Percentiles rank a stretch among this genome's conserved stretches.
Evolutionary conservation across 257 asterid species (phyloP).

Genomic region (Avicennia marina): DNA sequence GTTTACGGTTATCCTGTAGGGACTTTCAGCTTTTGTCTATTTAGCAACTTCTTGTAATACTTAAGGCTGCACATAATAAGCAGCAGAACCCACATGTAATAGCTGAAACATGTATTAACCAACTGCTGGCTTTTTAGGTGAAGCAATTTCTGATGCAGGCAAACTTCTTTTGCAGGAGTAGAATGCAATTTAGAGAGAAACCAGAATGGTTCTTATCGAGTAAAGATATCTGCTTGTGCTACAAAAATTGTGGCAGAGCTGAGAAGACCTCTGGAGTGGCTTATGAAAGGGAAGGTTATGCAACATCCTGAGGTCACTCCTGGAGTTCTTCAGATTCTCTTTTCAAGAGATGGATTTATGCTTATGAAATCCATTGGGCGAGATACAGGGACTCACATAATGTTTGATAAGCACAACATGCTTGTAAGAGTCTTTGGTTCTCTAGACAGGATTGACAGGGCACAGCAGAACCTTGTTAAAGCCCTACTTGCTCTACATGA

Average conservation of each 20-base stretch:
- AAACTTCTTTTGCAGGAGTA: slow-evolving; percentile 44
- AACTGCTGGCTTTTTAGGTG: no score
- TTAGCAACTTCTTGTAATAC: no score
- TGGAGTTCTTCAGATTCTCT: slow-evolving; percentile 56
- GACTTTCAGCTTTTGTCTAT: no score
- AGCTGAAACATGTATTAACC: no score
- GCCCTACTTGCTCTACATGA: slow-evolving; percentile 59
- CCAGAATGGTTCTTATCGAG: slow-evolving; percentile 59
- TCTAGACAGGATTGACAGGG: slow-evolving; percentile 40
- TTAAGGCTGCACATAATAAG: no score
- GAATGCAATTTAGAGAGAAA: slow-evolving; percentile 51
- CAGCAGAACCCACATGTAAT: no score
- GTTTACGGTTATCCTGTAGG: no score
- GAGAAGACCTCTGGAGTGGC: slow-evolving; percentile 62
- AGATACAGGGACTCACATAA: slow-evolving; percentile 58
- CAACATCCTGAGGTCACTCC: slow-evolving; percentile 60
- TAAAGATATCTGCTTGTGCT: slow-evolving; percentile 75
- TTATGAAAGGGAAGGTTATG: slow-evolving; percentile 64
- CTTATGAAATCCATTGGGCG: slow-evolving; percentile 54
- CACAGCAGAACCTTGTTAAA: slow-evolving; percentile 41
- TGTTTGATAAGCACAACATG: slow-evolving; percentile 60
- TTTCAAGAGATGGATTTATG: slow-evolving; percentile 63
- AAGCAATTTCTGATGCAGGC: no score
- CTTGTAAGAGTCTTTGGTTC: slow-evolving; percentile 61
- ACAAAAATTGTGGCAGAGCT: slow-evolving; percentile 73